Base-by-base conservation (phyloP, 2,329 filamentous ascomycete genomes). In the Orbilia javanica region DNA sequence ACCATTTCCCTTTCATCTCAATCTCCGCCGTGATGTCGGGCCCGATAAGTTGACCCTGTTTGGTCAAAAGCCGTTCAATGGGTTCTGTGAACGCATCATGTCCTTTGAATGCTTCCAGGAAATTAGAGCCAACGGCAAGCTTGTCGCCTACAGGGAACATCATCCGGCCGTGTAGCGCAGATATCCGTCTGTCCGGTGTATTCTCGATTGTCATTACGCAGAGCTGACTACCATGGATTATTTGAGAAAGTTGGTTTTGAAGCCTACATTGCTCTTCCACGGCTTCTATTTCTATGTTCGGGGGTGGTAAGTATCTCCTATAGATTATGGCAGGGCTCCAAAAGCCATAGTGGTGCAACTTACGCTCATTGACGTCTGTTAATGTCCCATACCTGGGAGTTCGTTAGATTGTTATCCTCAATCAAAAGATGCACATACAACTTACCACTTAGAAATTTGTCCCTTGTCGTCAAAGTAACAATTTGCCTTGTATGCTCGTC, bases 161-260 rank as follows among this genome's bases (percentile, higher is more conserved):
- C 67, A 79, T 72, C n/a, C 62, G 55, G 18, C 74, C 74, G 25
- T 67, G 48, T 29, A 79, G 39, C 1, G 69, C 62, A 6, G 74
- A 64, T 55, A 79, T 79, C 18, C 63, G 62, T 48, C 74, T 72
- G 31, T 73, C 74, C 13, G 74, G 62, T 4, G 67, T 79, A 11
- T 79, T 79, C 64, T 79, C 74, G 67, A 79, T 50, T 36, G 62
- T 79, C 74, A 79, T 79, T 18, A 68, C 62, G 63, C 74, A 79
- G 20, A 79, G 50, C 62, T 79, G 74, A 31, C 67, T 72, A 34
- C 44, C 64, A 7, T 64, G 25, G 18, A 79, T 79, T 18, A 73
- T 68, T 18, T 79, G 62, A 20, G 62, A 68, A 7, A 79, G 57
- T 44, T 79, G 68, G 5, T 65, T 36, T 27, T 55, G 62, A 7